These are phyloP conservation scores for Magnaporthiopsis poae DNA, from an alignment of 2,329 filamentous ascomycete species.

Conservation along the genomic window DNA sequence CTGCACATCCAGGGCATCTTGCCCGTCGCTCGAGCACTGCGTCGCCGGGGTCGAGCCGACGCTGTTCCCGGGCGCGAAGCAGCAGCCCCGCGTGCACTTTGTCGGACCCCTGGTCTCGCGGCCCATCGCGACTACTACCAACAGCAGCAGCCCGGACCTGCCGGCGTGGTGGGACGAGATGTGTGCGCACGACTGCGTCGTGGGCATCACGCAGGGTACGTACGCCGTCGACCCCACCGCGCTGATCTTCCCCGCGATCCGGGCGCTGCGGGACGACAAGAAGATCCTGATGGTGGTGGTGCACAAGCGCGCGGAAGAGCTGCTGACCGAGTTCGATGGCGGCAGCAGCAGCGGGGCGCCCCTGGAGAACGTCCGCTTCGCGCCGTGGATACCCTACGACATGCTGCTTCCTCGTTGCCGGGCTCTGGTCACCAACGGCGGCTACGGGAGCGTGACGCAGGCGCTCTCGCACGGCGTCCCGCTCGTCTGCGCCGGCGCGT, in stretches of 20 bases:
- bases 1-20: conserved; percentile 26
- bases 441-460: conserved; percentile 14
- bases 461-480: conserved; percentile 16
- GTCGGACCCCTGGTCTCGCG: conserved; percentile 11
- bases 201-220: conserved; percentile 16
- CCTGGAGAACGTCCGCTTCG: conserved; percentile 11
- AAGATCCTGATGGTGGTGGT: conserved; percentile 12
- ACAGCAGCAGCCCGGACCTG: background rate
- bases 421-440: conserved; percentile 16
- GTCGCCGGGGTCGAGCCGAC: background rate
- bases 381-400: conserved; percentile 13
- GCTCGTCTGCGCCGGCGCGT: conserved; percentile 15
- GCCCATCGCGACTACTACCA: conserved; percentile 3
- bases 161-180: conserved; percentile 17
- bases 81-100: conserved; percentile 12
- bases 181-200: conserved; percentile 14
- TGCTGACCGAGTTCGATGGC: conserved; percentile 6
- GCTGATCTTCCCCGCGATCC: conserved; percentile 14
- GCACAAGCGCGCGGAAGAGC: conserved; percentile 9
- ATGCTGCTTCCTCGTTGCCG: conserved; percentile 16
- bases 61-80: conserved; percentile 12
- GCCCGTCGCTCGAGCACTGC: conserved; percentile 13
- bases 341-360: background rate
- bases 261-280: conserved; percentile 10
- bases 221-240: conserved; percentile 10